Evolutionary conservation across 2,329 filamentous ascomycete genomes (phyloP).

Genomic region (Cladobotryum mycophilum): DNA sequence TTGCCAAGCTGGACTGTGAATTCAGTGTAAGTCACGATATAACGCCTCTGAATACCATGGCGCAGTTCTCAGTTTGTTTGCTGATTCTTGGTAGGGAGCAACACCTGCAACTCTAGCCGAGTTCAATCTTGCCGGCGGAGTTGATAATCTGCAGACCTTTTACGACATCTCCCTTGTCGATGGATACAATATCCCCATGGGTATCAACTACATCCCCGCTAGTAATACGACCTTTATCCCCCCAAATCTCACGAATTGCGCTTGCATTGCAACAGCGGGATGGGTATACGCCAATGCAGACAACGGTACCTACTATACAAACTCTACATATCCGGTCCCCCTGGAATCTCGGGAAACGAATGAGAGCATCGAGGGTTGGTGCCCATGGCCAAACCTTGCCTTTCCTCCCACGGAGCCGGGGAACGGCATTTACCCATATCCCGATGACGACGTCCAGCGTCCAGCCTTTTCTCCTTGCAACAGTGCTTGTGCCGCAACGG

Average conservation of each 20-base stretch:
- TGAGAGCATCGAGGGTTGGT: constrained; percentile 59
- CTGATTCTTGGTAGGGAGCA: constrained; percentile 47
- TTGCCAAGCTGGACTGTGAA: constrained; percentile 61
- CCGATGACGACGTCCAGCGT: constrained; percentile 64
- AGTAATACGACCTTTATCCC: constrained; percentile 61
- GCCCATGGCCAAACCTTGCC: constrained; percentile 71
- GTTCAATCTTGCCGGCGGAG: constrained; percentile 66
- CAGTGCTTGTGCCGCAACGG: constrained; percentile 67
- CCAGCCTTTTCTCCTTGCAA: constrained; percentile 72
- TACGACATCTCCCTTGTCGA: constrained; percentile 84
- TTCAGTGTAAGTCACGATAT: constrained; percentile 50
- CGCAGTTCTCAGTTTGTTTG: background rate
- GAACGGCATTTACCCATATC: constrained; percentile 75
- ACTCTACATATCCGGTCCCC: constrained; percentile 59
- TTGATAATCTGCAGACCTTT: constrained; percentile 58
- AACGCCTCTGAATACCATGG: background rate
- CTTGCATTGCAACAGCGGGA: constrained; percentile 66
- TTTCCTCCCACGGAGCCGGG: constrained; percentile 62
- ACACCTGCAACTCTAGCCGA: constrained; percentile 73
- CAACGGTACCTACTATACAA: constrained; percentile 55
- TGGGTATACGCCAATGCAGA: constrained; percentile 49
- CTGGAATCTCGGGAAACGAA: constrained; percentile 57
- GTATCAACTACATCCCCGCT: constrained; percentile 54
- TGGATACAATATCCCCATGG: constrained; percentile 73
- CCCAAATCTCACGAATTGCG: constrained; percentile 68